Base-by-base conservation (phyloP, 306 rosid genomes). In the Medicago arabica region DNA sequence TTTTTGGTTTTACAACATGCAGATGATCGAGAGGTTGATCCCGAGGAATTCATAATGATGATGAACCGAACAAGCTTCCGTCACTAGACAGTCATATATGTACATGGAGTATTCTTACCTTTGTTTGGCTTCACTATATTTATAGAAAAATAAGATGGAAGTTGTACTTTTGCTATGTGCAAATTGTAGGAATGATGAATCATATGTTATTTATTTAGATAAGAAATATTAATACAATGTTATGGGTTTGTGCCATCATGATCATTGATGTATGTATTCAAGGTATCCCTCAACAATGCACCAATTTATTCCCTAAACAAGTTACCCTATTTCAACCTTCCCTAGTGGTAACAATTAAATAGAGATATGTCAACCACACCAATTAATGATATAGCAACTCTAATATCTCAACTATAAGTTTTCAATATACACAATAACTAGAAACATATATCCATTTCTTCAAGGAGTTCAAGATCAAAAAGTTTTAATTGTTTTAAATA, bases 1-100 rank as follows among this genome's bases (percentile, higher is more conserved):
- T 46, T 73, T 78, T 41, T 60, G 49, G 58, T 64, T 61, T 62
- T 28, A 9, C 69, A 79, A 54, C 62, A 51, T 77, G 85, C 85
- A 90, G 96, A 28, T 31, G 93, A 90, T 85, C 89, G 91, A 77
- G 96, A 88, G 87, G 89, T 90, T 49, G 71, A 28, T 70, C 49
- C 73, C 6, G 91, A 86, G 1, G 96, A 90, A 82, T 90, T 90
- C 76, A 21, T 86, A 44, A 53, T 17, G 90, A 90, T 90, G 89
- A 90, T 90, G 96, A 88, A 39, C 67, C 83, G 80, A 83, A 90
- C 96, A 41, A 28, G 75, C 23, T 90, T 61, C 66, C 86, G 76
- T 16, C 66, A 61, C 68, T 25, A 66, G 71, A 19, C 44, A 47
- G 12, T 9, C 25, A 13, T 28, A 13, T 28, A 66, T 70, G 61